Evolutionary conservation across 805 yeast species (phyloP).

Genomic region (Cyberlindnera suaveolens): DNA sequence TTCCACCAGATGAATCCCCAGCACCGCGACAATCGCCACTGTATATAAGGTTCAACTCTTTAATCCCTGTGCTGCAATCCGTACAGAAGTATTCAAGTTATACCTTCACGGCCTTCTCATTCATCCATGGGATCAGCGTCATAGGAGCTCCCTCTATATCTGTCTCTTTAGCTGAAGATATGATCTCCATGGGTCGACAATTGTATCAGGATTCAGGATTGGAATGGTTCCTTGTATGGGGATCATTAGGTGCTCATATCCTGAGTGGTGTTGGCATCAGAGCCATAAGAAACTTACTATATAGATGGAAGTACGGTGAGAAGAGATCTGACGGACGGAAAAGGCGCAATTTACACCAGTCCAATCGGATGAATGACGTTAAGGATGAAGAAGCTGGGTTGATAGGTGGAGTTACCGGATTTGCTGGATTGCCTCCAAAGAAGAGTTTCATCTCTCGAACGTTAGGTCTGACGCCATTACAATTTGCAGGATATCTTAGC

Average conservation of each 20-base stretch:
- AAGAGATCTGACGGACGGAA: conserved; percentile 5
- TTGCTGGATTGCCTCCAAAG: conserved; percentile 49
- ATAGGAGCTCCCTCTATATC: conserved; percentile 47
- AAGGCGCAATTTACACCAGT: not conserved
- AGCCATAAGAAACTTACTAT: conserved; percentile 28
- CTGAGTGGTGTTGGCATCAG: conserved; percentile 45
- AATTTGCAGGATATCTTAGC: conserved; percentile 54
- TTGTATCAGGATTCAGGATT: conserved; percentile 50
- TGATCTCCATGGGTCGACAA: conserved; percentile 54
- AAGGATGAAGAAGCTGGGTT: conserved; percentile 44
- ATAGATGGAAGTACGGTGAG: conserved; percentile 20
- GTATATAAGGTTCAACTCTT: not conserved
- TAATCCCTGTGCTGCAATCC: not conserved
- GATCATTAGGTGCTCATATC: conserved; percentile 43
- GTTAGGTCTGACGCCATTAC: conserved; percentile 49
- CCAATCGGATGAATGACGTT: conserved; percentile 3
- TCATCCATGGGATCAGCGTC: conserved; percentile 52
- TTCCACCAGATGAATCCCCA: too few relatives aligned
- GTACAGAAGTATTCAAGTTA: conserved; percentile 58
- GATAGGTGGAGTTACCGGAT: conserved; percentile 49
- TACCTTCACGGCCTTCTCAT: conserved; percentile 48
- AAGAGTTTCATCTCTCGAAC: conserved; percentile 37
- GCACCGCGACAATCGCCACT: not conserved
- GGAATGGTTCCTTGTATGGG: conserved; percentile 44
- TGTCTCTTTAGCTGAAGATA: conserved; percentile 39